Evolutionary conservation across 805 yeast genomes (phyloP).

Genomic region (Peterozyma xylosa): DNA sequence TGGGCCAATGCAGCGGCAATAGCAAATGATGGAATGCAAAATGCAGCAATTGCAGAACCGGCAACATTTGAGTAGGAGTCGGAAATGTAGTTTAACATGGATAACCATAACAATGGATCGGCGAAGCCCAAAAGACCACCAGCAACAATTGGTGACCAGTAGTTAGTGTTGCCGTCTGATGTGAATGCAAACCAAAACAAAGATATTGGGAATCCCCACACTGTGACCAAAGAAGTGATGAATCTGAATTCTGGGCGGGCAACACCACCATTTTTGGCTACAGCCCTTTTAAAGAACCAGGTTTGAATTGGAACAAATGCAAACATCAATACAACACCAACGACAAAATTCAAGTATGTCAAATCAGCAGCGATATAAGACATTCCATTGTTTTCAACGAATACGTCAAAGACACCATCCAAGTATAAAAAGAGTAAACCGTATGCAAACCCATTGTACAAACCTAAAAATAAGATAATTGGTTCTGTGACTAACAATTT

Average conservation of each 20-base stretch:
- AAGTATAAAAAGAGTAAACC: constrained; percentile 26
- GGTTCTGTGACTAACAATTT: constrained; percentile 27
- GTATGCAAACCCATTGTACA: constrained; percentile 27
- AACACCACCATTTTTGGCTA: constrained; percentile 22
- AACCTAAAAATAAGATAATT: constrained; percentile 23
- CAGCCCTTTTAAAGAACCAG: constrained; percentile 20
- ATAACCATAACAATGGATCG: constrained; percentile 27
- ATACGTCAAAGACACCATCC: constrained; percentile 27
- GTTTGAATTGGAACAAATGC: constrained; percentile 24
- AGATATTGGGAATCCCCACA: constrained; percentile 29
- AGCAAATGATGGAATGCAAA: constrained; percentile 27
- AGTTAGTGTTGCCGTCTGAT: constrained; percentile 20
- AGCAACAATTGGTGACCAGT: constrained; percentile 27
- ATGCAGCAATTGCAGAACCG: constrained; percentile 28
- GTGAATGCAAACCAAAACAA: constrained; percentile 28
- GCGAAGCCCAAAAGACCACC: constrained; percentile 23
- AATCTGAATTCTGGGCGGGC: constrained; percentile 28
- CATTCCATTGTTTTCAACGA: constrained; percentile 24
- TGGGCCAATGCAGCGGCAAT: constrained; percentile 27
- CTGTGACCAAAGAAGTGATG: constrained; percentile 21
- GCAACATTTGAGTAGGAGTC: constrained; percentile 25
- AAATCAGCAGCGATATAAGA: constrained; percentile 23
- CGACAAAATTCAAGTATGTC: constrained; percentile 26
- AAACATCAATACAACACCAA: constrained; percentile 22
- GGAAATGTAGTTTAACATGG: constrained; percentile 25